phyloP scores from a whole-genome alignment of 306 rosid genomes.

The Astragalus membranaceus region DNA sequence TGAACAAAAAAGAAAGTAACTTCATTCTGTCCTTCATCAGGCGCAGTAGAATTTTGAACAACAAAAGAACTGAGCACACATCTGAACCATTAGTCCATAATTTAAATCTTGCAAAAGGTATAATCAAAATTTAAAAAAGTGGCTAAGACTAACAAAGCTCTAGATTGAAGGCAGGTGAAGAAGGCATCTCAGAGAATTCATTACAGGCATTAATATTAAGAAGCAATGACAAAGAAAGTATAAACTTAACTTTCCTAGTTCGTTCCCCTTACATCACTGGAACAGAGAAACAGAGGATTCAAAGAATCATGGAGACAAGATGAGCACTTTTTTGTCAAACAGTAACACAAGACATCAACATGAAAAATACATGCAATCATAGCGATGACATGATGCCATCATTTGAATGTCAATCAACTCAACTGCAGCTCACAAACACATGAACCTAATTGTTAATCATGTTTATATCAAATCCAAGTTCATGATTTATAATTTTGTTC shows the following conservation, averaged over 20 bases:
- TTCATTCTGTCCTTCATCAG: not conserved
- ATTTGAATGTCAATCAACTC: slow-evolving; percentile 1
- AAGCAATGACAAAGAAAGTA: too few relatives aligned
- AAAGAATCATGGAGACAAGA: not conserved
- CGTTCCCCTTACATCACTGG: not conserved
- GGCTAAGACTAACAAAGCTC: not conserved
- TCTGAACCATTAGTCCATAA: not conserved
- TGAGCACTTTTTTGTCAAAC: not conserved
- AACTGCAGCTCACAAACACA: not conserved
- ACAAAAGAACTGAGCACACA: not conserved
- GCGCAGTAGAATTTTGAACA: not conserved
- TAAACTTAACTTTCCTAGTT: too few relatives aligned
- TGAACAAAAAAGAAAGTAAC: not conserved
- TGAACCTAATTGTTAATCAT: slow-evolving; percentile 13
- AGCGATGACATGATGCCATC: not conserved
- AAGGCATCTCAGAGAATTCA: not conserved
- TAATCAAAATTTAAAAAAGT: not conserved
- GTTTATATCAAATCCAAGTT: not conserved
- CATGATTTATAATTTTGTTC: too few relatives aligned
- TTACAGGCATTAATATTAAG: not conserved
- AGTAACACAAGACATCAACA: not conserved
- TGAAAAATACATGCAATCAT: not conserved
- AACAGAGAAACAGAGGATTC: not conserved
- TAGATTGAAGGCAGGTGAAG: not conserved
- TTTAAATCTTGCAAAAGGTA: not conserved